Conservation (phyloP, 2,329 filamentous ascomycete species). For the Thielaviopsis cerberus region DNA sequence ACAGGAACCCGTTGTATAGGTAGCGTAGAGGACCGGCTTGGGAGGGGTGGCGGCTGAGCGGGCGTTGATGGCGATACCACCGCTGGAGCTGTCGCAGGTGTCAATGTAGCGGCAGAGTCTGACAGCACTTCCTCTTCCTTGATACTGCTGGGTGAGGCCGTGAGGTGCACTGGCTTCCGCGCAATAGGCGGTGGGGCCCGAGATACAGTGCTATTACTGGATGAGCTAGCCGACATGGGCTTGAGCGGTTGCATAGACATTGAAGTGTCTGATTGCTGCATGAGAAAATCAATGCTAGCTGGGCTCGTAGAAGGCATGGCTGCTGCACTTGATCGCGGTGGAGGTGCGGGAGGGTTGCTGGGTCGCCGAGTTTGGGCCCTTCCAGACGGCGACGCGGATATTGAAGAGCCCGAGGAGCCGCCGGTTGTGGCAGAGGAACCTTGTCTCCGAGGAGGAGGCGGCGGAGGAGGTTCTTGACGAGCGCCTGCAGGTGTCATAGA, state of each 20-base stretch:
- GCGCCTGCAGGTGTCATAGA: constrained; percentile 14
- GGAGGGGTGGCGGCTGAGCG: not conserved
- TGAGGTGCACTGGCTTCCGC: constrained; percentile 41
- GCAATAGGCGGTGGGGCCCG: constrained; percentile 36
- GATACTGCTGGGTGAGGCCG: constrained; percentile 15
- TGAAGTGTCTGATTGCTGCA: not conserved
- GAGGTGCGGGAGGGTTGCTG: constrained; percentile 3
- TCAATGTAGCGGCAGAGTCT: not conserved
- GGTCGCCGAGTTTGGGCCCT: constrained; percentile 7
- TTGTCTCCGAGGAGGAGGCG: constrained; percentile 27
- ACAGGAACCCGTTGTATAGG: not conserved
- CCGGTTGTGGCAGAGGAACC: not conserved
- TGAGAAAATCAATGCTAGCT: not conserved
- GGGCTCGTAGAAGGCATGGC: constrained; percentile 8
- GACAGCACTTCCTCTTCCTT: not conserved
- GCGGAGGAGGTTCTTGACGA: constrained; percentile 25
- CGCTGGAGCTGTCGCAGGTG: not conserved
- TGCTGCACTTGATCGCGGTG: constrained; percentile 15
- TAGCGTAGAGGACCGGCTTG: not conserved
- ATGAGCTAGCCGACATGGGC: constrained; percentile 21
- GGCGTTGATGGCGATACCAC: not conserved
- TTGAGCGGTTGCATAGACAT: constrained; percentile 14
- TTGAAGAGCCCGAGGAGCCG: constrained; percentile 4
- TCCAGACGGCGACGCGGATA: constrained; percentile 12
- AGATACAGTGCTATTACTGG: constrained; percentile 17